Evolutionary conservation across 352 stramenopile species (phyloP).

Genomic region (Phytophthora pseudosyringae): DNA sequence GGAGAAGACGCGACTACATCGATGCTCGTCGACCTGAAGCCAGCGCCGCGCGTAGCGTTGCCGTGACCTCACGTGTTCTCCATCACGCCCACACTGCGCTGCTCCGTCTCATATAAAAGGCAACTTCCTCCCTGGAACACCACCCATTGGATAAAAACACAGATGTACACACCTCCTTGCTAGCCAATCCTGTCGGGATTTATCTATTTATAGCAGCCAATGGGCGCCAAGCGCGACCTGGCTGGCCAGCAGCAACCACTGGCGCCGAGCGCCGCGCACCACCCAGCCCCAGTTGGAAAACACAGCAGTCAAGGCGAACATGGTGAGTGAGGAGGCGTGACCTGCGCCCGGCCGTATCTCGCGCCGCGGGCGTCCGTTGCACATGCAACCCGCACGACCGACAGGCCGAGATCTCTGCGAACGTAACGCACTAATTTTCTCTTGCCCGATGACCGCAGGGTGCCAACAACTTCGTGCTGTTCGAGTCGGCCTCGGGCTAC

Average conservation of each 20-base stretch:
- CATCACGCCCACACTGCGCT: constrained; percentile 18
- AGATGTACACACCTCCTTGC: neutral
- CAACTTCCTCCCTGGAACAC: constrained; percentile 3
- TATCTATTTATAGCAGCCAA: constrained; percentile 31
- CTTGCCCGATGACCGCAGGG: constrained; percentile 22
- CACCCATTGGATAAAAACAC: constrained; percentile 23
- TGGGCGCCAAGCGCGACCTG: constrained; percentile 20
- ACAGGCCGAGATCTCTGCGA: constrained; percentile 3
- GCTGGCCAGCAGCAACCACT: constrained; percentile 46
- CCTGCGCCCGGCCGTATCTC: constrained; percentile 1
- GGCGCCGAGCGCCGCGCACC: constrained; percentile 10
- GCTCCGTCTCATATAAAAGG: constrained; percentile 24
- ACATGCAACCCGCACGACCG: constrained; percentile 15
- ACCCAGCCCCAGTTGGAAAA: constrained; percentile 45
- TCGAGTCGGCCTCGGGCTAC: constrained; percentile 98
- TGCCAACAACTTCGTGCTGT: constrained; percentile 92
- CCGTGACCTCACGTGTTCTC: constrained; percentile 15
- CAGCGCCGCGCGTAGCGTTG: constrained; percentile 6
- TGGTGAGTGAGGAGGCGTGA: constrained; percentile 35
- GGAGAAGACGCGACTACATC: constrained; percentile 27
- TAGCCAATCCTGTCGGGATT: neutral
- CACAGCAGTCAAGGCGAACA: constrained; percentile 41
- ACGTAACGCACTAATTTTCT: constrained; percentile 33
- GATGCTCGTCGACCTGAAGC: constrained; percentile 18
- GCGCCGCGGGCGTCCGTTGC: constrained; percentile 4